Percentiles rank a stretch among this genome's conserved stretches.
These are phyloP conservation scores for Metschnikowia chrysomelidarum DNA, from an alignment of 805 yeast genomes.

Conservation along the genomic window DNA sequence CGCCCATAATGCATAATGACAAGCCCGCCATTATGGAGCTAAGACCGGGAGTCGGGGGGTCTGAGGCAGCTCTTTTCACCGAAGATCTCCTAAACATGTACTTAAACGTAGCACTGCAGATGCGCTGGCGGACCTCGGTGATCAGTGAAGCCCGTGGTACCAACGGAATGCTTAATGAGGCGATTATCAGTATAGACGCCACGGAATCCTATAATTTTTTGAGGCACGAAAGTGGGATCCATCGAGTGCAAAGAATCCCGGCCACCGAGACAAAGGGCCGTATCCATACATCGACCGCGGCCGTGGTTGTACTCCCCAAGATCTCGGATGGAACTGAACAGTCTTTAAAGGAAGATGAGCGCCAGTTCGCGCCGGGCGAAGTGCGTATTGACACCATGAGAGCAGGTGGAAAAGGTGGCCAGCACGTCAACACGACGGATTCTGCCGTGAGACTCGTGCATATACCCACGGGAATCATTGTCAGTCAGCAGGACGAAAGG, in stretches of 20 bases:
- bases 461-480: constrained; percentile 85
- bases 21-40: constrained; percentile 78
- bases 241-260: constrained; percentile 92
- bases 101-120: constrained; percentile 58
- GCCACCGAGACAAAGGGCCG: constrained; percentile 92
- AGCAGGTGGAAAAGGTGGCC: constrained; percentile 97
- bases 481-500: constrained; percentile 89
- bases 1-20: constrained; percentile 74
- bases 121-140: constrained; percentile 65
- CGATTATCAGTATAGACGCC: constrained; percentile 62
- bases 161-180: constrained; percentile 73
- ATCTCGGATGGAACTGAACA: constrained; percentile 54
- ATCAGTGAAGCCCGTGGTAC: constrained; percentile 56
- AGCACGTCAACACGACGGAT: constrained; percentile 96
- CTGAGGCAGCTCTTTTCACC: constrained; percentile 87
- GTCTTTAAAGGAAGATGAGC: constrained; percentile 50
- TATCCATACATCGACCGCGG: constrained; percentile 94
- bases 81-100: constrained; percentile 82
- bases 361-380: constrained; percentile 81
- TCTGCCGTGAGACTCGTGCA: constrained; percentile 94
- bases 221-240: constrained; percentile 91
- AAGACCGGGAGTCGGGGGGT: constrained; percentile 95
- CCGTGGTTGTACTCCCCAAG: constrained; percentile 89
- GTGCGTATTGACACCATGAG: constrained; percentile 95
- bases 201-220: constrained; percentile 74